Evolutionary conservation across 305 asterid genomes (phyloP).

Genomic region (Fraxinus floribunda): DNA sequence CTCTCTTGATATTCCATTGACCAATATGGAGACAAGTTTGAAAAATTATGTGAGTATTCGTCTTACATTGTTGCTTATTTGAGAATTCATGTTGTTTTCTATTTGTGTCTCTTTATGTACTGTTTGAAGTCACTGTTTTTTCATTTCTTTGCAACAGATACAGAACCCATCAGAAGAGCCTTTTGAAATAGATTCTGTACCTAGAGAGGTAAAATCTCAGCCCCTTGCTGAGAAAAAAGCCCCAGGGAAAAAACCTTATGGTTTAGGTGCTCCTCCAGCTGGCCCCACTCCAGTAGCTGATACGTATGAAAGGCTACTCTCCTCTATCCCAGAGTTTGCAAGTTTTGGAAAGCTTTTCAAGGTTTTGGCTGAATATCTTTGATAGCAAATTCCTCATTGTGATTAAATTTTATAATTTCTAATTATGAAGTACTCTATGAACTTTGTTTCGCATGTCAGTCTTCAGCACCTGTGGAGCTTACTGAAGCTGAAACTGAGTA

Average conservation of each 20-base stretch:
- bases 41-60: constrained; percentile 65
- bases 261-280: constrained; percentile 72
- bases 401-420: constrained; percentile 14
- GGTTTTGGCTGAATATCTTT: constrained; percentile 41
- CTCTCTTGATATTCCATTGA: constrained; percentile 71
- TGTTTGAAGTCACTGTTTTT: constrained; percentile 13
- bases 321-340: constrained; percentile 75
- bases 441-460: constrained; percentile 44
- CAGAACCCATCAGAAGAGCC: constrained; percentile 76
- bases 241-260: constrained; percentile 74
- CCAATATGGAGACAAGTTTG: constrained; percentile 82
- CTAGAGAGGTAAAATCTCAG: constrained; percentile 84
- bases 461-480: constrained; percentile 90
- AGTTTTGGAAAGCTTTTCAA: constrained; percentile 87
- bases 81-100: constrained; percentile 11
- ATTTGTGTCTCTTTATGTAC: constrained; percentile 13
- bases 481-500: constrained; percentile 92
- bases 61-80: constrained; percentile 4
- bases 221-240: constrained; percentile 89
- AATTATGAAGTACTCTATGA: constrained; percentile 20
- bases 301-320: constrained; percentile 68
- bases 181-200: constrained; percentile 71
- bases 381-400: neutral
- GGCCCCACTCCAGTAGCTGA: constrained; percentile 67
- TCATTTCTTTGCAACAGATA: constrained; percentile 33